phyloP scores from a whole-genome alignment of 352 stramenopile species.

The Blastocystis sp. region DNA sequence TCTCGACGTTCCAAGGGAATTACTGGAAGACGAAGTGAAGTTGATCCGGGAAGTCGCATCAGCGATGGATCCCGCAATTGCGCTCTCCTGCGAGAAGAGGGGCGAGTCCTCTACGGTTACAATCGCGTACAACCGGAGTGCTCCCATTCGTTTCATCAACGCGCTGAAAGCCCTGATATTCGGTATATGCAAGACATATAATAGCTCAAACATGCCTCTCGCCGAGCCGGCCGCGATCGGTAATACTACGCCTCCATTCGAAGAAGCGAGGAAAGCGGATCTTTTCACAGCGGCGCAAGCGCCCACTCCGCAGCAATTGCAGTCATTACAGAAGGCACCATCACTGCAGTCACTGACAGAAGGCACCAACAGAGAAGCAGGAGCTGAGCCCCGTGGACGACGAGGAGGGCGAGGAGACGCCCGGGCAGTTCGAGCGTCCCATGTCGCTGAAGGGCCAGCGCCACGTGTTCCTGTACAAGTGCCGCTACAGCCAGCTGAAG shows the following conservation, averaged over 20 bases:
- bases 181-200: slow-evolving; percentile 28
- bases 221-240: background rate
- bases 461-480: slow-evolving; percentile 69
- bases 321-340: no score
- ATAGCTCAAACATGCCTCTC: background rate
- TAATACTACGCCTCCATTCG: no score
- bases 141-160: background rate
- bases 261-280: no score
- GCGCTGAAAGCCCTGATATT: background rate
- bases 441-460: slow-evolving; percentile 66
- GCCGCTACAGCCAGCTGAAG: slow-evolving; percentile 51
- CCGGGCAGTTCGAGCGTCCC: slow-evolving; percentile 45
- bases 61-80: background rate
- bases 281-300: no score
- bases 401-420: background rate
- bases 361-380: background rate
- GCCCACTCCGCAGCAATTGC: no score
- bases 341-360: background rate
- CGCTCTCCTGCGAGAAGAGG: background rate
- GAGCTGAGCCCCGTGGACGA: background rate
- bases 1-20: slow-evolving; percentile 19
- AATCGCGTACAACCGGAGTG: slow-evolving; percentile 3
- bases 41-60: slow-evolving; percentile 15
- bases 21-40: slow-evolving; percentile 6
- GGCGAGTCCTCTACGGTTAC: background rate